Percentiles rank a stretch among this genome's conserved stretches.
Evolutionary conservation across 768 basidiomycete species (phyloP).

Genomic region (Tylopilus subfusipes): DNA sequence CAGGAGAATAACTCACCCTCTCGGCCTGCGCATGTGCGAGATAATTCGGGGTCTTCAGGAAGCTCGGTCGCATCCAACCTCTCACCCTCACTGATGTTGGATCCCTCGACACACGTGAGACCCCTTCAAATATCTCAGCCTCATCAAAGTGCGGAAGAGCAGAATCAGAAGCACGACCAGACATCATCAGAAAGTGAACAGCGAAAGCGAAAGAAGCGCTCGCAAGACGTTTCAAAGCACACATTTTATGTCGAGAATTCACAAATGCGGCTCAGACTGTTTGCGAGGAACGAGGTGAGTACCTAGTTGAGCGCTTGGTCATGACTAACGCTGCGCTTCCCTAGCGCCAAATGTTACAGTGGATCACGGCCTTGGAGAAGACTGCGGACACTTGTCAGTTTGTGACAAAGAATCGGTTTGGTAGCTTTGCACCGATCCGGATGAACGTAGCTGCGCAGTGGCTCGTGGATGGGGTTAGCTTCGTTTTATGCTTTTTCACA

Average conservation of each 20-base stretch:
- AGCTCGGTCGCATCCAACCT: constrained; percentile 37
- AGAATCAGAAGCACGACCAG: constrained; percentile 19
- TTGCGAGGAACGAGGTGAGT: constrained; percentile 78
- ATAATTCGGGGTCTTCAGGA: constrained; percentile 28
- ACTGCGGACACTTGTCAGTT: constrained; percentile 76
- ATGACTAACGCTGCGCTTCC: constrained; percentile 2
- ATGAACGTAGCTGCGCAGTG: constrained; percentile 94
- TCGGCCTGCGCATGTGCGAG: constrained; percentile 4
- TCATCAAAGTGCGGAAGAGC: constrained; percentile 17
- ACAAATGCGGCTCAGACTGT: constrained; percentile 82
- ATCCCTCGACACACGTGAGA: constrained; percentile 75
- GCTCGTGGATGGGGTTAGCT: constrained; percentile 91
- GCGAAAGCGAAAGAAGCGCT: constrained; percentile 45
- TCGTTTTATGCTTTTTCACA: background rate
- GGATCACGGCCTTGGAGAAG: constrained; percentile 87
- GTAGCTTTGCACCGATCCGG: constrained; percentile 90
- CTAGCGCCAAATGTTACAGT: constrained; percentile 94
- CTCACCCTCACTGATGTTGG: constrained; percentile 59
- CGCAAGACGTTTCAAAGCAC: constrained; percentile 78
- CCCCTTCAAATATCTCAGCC: constrained; percentile 38
- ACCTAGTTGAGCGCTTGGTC: background rate
- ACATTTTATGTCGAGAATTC: constrained; percentile 93
- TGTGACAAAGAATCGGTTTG: constrained; percentile 80
- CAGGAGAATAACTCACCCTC: background rate
- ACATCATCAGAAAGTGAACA: constrained; percentile 34